Conservation (phyloP, 2,329 filamentous ascomycete species). For the Leptographium lundbergii region DNA sequence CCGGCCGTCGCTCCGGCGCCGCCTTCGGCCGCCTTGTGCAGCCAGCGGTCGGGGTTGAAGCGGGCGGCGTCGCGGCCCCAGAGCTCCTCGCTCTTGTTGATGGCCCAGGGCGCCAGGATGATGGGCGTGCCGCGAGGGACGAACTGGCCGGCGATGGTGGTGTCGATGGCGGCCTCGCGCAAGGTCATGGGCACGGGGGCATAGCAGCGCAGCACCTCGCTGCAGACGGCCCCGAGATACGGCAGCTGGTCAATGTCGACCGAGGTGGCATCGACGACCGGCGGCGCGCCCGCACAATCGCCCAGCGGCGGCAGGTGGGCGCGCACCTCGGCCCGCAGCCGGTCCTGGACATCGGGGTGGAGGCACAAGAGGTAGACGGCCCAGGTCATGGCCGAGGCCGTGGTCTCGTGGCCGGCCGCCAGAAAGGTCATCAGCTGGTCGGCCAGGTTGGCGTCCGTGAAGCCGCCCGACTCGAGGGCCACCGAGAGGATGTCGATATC, state of each 20-base stretch:
- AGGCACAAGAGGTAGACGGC: conserved; percentile 56
- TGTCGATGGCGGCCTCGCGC: conserved; percentile 52
- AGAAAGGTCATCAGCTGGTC: conserved; percentile 89
- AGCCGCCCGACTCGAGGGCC: conserved; percentile 62
- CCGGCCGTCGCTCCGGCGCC: conserved; percentile 21
- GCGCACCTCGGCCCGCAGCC: conserved; percentile 57
- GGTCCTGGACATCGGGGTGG: conserved; percentile 50
- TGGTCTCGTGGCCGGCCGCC: conserved; percentile 71
- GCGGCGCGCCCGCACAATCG: conserved; percentile 9
- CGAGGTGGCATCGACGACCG: conserved; percentile 20
- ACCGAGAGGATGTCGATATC: conserved; percentile 70
- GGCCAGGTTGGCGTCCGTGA: conserved; percentile 67
- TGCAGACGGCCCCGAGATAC: conserved; percentile 69
- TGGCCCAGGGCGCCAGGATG: conserved; percentile 50
- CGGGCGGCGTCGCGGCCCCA: conserved; percentile 66
- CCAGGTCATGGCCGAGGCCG: conserved; percentile 65
- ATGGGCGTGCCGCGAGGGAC: conserved; percentile 62
- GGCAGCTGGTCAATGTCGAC: conserved; percentile 58
- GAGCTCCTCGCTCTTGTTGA: conserved; percentile 54
- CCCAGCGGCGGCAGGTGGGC: conserved; percentile 39
- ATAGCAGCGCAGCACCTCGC: conserved; percentile 63
- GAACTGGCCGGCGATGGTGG: conserved; percentile 48
- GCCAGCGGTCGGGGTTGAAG: conserved; percentile 74
- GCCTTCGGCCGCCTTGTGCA: conserved; percentile 37
- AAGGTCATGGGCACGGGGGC: conserved; percentile 59